Conservation (phyloP, 2,329 filamentous ascomycete genomes). For the Sporothrix schenckii region DNA sequence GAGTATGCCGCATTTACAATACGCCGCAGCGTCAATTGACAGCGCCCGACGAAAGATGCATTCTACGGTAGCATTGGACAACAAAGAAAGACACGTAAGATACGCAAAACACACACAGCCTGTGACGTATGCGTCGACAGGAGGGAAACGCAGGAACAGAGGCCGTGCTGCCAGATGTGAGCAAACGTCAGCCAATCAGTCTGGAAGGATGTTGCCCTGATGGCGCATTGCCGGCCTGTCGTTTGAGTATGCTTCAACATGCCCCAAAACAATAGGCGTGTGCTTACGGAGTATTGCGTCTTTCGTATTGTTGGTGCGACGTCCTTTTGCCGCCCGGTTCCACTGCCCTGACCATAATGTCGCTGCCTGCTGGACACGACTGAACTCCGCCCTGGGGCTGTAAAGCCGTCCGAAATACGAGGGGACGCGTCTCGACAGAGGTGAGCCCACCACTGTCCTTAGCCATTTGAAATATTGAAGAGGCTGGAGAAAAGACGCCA, state of each 20-base stretch:
- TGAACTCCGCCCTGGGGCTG: background rate
- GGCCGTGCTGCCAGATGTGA: background rate
- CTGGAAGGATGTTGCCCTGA: background rate
- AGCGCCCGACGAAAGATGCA: background rate
- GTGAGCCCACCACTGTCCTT: background rate
- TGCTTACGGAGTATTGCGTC: too few relatives aligned
- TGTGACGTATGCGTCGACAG: constrained; percentile 14
- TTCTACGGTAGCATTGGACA: background rate
- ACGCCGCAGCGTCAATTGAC: background rate
- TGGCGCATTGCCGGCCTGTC: background rate
- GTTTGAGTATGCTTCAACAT: background rate
- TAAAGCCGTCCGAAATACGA: background rate
- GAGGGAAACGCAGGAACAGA: background rate
- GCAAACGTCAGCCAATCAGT: background rate
- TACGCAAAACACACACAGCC: background rate
- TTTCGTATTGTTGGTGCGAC: constrained; percentile 7
- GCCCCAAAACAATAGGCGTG: too few relatives aligned
- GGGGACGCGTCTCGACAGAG: background rate
- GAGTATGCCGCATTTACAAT: too few relatives aligned
- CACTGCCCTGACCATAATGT: background rate
- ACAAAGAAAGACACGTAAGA: background rate
- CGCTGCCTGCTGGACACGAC: constrained; percentile 3
- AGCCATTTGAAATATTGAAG: background rate
- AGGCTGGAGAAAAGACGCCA: constrained; percentile 9
- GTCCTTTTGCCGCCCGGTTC: constrained; percentile 16